Evolutionary conservation across 2,329 filamentous ascomycete species (phyloP), one percentile per base, ranked within the genome.

Genomic region (Colletotrichum orchidophilum): DNA sequence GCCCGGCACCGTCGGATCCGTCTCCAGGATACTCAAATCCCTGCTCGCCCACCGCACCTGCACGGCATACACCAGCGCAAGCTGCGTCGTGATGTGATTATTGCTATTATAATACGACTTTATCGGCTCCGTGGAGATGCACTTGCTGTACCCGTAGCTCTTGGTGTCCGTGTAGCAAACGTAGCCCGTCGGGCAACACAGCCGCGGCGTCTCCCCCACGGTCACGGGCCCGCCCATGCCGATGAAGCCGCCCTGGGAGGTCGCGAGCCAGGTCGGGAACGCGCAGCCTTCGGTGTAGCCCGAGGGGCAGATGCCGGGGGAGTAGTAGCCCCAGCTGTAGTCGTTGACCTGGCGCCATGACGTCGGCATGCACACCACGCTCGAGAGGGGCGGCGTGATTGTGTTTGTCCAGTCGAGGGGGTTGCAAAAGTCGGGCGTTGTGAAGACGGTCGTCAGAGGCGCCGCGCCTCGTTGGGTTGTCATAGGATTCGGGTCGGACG

Each of bases 31-130:
- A 21, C 63, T 64, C 5, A 75, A 61, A 53, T 75, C 74, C 18
- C 70, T 73, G 5, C 63, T 60, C 57, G 66, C 70, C 74, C 74
- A 75, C 29, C 74, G 68, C n/a, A 75, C 74, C 52, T 75, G 74
- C 12, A 75, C 54, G 9, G 67, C 74, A 49, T 35, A 75, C 8
- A 74, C 73, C 39, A 71, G 54, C 18, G 70, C 66, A 18, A 72
- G 66, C 7, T n/a, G 52, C 24, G 66, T 60, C 1, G 61, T 70
- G 3, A 9, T 50, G 24, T 61, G 24, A 13, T 70, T 66, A 29
- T 65, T 18, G 33, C 6, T 33, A 55, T 66, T 31, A 31, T 52
- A 58, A 11, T 50, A 74, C 18, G 54, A 52, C 50, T 13, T 63
- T n/a, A 59, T 71, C 49, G 71, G 71, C 12, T 65, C n/a, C n/a